phyloP scores from a whole-genome alignment of 2,329 filamentous ascomycete genomes.

The Cercospora brassicicola region DNA sequence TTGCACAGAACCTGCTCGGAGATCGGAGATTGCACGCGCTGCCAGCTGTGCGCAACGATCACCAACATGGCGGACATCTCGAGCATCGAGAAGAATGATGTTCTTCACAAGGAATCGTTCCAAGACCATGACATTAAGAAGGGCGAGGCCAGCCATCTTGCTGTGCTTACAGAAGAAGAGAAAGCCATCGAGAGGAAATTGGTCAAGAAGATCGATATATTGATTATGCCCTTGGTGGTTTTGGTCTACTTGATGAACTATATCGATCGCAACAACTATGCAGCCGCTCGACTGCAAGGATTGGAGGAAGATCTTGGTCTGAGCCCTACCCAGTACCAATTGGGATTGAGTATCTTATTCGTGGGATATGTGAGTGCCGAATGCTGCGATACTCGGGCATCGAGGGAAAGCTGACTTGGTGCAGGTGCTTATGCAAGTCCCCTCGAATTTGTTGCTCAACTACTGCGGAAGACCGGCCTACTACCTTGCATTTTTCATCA shows the following conservation, averaged over 20 bases:
- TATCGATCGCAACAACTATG: constrained; percentile 58
- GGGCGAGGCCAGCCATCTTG: constrained; percentile 31
- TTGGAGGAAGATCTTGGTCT: constrained; percentile 62
- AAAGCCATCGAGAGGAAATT: constrained; percentile 55
- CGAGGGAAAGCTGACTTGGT: constrained; percentile 3
- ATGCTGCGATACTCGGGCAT: not conserved
- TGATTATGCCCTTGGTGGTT: constrained; percentile 69
- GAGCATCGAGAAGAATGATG: constrained; percentile 25
- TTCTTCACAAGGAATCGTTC: constrained; percentile 29
- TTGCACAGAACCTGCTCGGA: not conserved
- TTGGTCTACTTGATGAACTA: constrained; percentile 54
- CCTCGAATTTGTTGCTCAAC: constrained; percentile 76
- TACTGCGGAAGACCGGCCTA: constrained; percentile 61
- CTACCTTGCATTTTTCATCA: constrained; percentile 70
- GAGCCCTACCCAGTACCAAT: constrained; percentile 63
- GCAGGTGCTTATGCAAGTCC: constrained; percentile 45
- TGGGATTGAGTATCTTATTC: constrained; percentile 59
- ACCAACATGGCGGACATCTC: constrained; percentile 1
- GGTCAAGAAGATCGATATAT: constrained; percentile 68
- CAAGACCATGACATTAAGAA: constrained; percentile 26
- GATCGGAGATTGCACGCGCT: not conserved
- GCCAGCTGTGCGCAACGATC: not conserved
- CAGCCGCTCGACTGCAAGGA: constrained; percentile 64
- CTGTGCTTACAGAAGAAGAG: constrained; percentile 36
- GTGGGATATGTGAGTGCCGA: constrained; percentile 53